Conservation (phyloP, 83 land plant species). For the Larix sibirica region DNA sequence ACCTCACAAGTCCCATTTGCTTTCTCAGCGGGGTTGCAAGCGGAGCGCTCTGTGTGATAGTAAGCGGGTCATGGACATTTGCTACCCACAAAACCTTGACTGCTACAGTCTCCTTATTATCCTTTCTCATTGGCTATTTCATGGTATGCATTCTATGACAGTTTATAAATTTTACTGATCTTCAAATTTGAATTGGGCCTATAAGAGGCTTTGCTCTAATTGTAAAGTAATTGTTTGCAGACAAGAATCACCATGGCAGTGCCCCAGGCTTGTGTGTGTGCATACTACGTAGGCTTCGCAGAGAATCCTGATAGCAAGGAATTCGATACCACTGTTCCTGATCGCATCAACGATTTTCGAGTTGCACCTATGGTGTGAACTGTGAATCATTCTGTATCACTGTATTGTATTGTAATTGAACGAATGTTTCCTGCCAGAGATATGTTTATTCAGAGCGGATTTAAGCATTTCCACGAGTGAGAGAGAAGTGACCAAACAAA, state of each 20-base stretch:
- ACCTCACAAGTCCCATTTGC: slow-evolving; percentile 78
- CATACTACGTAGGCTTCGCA: slow-evolving; percentile 77
- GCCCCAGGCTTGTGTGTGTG: slow-evolving; percentile 72
- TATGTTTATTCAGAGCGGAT: too few species aligned
- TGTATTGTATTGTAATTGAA: too few species aligned
- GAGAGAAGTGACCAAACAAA: too few species aligned
- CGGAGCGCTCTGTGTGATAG: slow-evolving; percentile 65
- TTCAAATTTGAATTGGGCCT: neutral
- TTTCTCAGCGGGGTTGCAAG: slow-evolving; percentile 79
- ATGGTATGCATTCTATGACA: slow-evolving; percentile 41
- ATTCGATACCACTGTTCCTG: slow-evolving; percentile 51
- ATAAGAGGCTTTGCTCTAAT: too few species aligned
- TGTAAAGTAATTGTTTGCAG: slow-evolving; percentile 23
- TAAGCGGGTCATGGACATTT: slow-evolving; percentile 74
- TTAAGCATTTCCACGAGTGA: too few species aligned
- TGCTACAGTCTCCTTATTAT: slow-evolving; percentile 60
- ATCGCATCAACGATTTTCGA: slow-evolving; percentile 21
- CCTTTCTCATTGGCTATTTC: slow-evolving; percentile 81
- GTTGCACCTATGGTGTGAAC: neutral
- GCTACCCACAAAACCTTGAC: slow-evolving; percentile 49
- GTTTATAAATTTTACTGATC: neutral
- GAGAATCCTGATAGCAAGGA: slow-evolving; percentile 54
- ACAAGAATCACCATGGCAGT: slow-evolving; percentile 74
- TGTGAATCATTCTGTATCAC: too few species aligned
- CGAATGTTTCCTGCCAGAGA: too few species aligned